phyloP scores from a whole-genome alignment of 2,329 filamentous ascomycete genomes.

The Arthrobotrys sinensis region DNA sequence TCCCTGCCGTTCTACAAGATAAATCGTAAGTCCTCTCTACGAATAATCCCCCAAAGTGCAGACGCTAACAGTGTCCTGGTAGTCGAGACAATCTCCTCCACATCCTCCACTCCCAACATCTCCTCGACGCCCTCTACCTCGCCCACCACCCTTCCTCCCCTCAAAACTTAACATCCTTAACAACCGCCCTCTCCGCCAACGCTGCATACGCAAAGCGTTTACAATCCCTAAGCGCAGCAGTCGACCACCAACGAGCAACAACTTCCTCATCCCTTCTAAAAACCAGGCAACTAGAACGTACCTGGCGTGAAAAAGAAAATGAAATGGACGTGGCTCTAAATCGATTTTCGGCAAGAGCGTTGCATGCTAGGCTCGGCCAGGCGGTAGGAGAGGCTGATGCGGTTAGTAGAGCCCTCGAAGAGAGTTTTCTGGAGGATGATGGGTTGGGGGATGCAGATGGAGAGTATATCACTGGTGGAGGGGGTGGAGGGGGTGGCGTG shows the following conservation, averaged over 20 bases:
- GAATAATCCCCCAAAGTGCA: constrained; percentile 46
- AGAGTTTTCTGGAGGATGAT: constrained; percentile 85
- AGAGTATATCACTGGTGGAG: constrained; percentile 52
- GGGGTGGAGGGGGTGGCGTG: constrained; percentile 67
- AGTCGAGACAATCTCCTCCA: constrained; percentile 85
- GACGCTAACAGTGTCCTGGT: constrained; percentile 55
- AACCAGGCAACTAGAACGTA: constrained; percentile 88
- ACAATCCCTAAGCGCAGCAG: constrained; percentile 70
- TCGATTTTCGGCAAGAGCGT: constrained; percentile 86
- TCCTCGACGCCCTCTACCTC: constrained; percentile 83
- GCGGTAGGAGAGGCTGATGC: constrained; percentile 86
- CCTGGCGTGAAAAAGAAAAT: constrained; percentile 88
- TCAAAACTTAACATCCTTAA: constrained; percentile 75
- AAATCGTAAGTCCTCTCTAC: constrained; percentile 77
- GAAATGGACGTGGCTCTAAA: constrained; percentile 89
- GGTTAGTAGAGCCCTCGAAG: constrained; percentile 85
- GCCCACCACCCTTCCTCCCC: constrained; percentile 80
- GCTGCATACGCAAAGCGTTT: constrained; percentile 77
- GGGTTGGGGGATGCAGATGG: constrained; percentile 65
- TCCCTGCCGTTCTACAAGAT: constrained; percentile 75
- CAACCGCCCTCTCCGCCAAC: constrained; percentile 79
- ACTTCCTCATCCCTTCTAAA: constrained; percentile 86
- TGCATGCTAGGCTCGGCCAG: constrained; percentile 85
- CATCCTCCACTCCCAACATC: constrained; percentile 75
- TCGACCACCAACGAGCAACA: constrained; percentile 75